These are phyloP conservation scores for Zizania latifolia DNA, from an alignment of 176 grass and related monocot genomes.

Conservation along the genomic window DNA sequence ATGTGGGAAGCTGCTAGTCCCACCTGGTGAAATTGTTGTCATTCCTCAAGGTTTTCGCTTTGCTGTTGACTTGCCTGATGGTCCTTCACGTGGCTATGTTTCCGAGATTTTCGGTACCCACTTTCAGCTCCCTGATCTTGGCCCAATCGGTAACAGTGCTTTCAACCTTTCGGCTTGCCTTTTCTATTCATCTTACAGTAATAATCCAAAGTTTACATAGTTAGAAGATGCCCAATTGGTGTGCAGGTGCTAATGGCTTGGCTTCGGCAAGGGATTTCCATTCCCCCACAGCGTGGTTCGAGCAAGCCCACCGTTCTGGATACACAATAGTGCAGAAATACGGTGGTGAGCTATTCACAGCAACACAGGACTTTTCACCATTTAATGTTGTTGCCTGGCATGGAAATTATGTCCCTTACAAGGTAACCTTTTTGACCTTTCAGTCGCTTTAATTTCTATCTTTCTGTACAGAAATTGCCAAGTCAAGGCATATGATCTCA, in stretches of 20 bases:
- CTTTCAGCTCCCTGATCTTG: slow-evolving; percentile 94
- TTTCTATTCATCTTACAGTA: background rate
- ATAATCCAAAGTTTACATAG: background rate
- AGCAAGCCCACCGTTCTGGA: slow-evolving; percentile 55
- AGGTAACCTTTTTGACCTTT: slow-evolving; percentile 41
- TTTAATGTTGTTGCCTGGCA: slow-evolving; percentile 98
- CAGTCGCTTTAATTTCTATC: background rate
- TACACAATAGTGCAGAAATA: slow-evolving; percentile 82
- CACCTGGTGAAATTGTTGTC: slow-evolving; percentile 81
- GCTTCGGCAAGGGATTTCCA: slow-evolving; percentile 84
- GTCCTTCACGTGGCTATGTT: slow-evolving; percentile 78
- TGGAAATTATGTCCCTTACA: slow-evolving; percentile 93
- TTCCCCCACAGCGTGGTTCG: slow-evolving; percentile 74
- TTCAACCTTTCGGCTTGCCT: background rate
- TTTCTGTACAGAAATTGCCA: background rate
- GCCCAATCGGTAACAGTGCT: slow-evolving; percentile 61
- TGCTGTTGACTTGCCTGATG: slow-evolving; percentile 58
- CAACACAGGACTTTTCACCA: slow-evolving; percentile 87
- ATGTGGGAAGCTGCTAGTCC: slow-evolving; percentile 67
- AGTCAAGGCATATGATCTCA: background rate
- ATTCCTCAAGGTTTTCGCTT: slow-evolving; percentile 94
- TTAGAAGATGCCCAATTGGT: background rate
- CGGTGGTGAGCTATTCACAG: slow-evolving; percentile 78
- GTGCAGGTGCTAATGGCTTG: slow-evolving; percentile 81
- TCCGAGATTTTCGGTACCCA: slow-evolving; percentile 87